A percentile compares a stretch with the other conserved stretches of the same genome.
Evolutionary conservation across 305 asterid genomes (phyloP).

Genomic region (Fraxinus baroniana): DNA sequence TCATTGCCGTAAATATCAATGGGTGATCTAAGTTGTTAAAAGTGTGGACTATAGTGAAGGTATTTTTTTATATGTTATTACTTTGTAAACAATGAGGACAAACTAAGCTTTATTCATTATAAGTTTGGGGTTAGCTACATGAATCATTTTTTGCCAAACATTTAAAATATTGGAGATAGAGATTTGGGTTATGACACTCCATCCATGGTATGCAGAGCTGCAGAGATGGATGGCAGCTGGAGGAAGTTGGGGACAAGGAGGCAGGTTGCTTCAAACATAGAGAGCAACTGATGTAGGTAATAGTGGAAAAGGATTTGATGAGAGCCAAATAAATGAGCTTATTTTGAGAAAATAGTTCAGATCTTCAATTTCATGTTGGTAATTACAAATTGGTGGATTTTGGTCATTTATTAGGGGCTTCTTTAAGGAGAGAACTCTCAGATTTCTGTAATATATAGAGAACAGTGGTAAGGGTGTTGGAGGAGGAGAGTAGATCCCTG

Average conservation of each 20-base stretch:
- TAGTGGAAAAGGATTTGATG: neutral
- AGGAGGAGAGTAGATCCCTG: neutral
- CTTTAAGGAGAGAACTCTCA: neutral
- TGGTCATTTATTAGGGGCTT: neutral
- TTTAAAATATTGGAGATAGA: neutral
- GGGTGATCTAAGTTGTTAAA: neutral
- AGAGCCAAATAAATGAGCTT: neutral
- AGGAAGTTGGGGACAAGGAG: neutral
- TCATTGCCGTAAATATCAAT: conserved; percentile 3
- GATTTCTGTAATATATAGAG: neutral
- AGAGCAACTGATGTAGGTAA: neutral
- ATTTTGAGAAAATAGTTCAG: neutral
- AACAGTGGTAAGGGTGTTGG: neutral
- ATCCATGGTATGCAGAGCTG: neutral
- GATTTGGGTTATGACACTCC: neutral
- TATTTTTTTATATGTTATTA: neutral
- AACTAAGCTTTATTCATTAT: neutral
- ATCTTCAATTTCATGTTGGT: neutral
- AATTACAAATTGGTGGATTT: neutral
- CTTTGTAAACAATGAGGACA: neutral
- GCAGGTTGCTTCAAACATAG: neutral
- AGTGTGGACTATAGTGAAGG: neutral
- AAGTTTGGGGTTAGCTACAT: neutral
- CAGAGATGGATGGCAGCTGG: neutral
- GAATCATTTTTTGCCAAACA: neutral